These are phyloP conservation scores for Penicillium argentinense DNA, from an alignment of 495 filamentous ascomycete species.

Conservation along the genomic window DNA sequence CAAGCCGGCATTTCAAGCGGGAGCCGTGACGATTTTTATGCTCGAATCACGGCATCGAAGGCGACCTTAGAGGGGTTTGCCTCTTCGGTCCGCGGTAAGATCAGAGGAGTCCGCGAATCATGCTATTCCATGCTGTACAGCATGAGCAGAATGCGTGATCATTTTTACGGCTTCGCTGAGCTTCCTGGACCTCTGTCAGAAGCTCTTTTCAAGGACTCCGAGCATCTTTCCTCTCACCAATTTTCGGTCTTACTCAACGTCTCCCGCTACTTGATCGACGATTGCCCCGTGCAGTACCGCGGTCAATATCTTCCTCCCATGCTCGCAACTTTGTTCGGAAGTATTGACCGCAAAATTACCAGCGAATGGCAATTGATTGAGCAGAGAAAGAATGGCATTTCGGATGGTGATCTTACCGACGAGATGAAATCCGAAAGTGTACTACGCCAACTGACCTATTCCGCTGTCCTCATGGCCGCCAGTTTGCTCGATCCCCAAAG, in stretches of 20 bases:
- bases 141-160: conserved; percentile 81
- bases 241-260: conserved; percentile 86
- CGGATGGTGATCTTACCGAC: conserved; percentile 72
- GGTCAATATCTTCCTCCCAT: conserved; percentile 84
- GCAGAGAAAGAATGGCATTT: conserved; percentile 61
- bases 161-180: conserved; percentile 86
- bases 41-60: conserved; percentile 83
- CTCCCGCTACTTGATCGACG: conserved; percentile 81
- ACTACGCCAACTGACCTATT: conserved; percentile 87
- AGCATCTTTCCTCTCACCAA: conserved; percentile 87
- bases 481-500: conserved; percentile 77
- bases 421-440: conserved; percentile 99
- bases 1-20: conserved; percentile 96
- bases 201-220: conserved; percentile 80
- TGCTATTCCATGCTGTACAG: conserved; percentile 92
- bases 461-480: conserved; percentile 86
- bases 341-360: conserved; percentile 83
- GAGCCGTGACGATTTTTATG: conserved; percentile 94
- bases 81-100: conserved; percentile 83
- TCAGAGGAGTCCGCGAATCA: conserved; percentile 85
- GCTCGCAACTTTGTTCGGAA: conserved; percentile 74
- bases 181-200: conserved; percentile 81
- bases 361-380: conserved; percentile 75
- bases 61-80: conserved; percentile 89
- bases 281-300: conserved; percentile 78